Evolutionary conservation across 495 filamentous ascomycete species (phyloP).

Genomic region (Penicillium subrubescens): DNA sequence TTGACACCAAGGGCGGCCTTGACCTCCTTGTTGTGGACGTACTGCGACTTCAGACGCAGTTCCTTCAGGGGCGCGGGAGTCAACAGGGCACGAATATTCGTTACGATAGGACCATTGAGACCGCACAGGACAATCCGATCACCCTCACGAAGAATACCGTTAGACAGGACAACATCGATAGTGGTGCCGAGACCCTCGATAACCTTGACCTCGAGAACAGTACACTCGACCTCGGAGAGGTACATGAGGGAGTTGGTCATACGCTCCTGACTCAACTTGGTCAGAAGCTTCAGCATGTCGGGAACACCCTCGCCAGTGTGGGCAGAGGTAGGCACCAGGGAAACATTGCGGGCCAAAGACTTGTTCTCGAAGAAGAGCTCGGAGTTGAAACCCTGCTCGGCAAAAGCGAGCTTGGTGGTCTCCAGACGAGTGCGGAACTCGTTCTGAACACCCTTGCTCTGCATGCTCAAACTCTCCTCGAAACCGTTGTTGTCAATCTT

Average conservation of each 20-base stretch:
- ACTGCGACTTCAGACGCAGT: conserved; percentile 87
- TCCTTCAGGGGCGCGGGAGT: conserved; percentile 95
- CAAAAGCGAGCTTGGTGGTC: conserved; percentile 88
- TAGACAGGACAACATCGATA: conserved; percentile 95
- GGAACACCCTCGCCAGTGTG: conserved; percentile 98
- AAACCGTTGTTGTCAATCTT: conserved; percentile 98
- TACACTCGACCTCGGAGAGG: conserved; percentile 94
- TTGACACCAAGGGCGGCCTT: conserved; percentile 99
- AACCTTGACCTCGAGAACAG: conserved; percentile 97
- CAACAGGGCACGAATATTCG: conserved; percentile 93
- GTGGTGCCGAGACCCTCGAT: conserved; percentile 99
- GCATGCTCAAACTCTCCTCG: conserved; percentile 83
- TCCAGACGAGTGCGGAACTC: conserved; percentile 92
- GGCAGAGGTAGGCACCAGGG: conserved; percentile 93
- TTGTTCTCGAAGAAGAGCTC: conserved; percentile 98
- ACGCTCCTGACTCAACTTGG: conserved; percentile 89
- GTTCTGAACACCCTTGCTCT: conserved; percentile 91
- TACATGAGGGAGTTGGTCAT: conserved; percentile 99
- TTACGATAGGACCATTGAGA: conserved; percentile 89
- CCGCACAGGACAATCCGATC: conserved; percentile 95
- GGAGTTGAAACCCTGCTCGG: conserved; percentile 96
- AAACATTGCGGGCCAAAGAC: conserved; percentile 90
- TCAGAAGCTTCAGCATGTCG: conserved; percentile 96
- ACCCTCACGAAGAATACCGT: conserved; percentile 93
- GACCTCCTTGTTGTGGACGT: conserved; percentile 99